These are phyloP conservation scores for Tricladium varicosporioides DNA, from an alignment of 2,329 filamentous ascomycete species.

Conservation along the genomic window DNA sequence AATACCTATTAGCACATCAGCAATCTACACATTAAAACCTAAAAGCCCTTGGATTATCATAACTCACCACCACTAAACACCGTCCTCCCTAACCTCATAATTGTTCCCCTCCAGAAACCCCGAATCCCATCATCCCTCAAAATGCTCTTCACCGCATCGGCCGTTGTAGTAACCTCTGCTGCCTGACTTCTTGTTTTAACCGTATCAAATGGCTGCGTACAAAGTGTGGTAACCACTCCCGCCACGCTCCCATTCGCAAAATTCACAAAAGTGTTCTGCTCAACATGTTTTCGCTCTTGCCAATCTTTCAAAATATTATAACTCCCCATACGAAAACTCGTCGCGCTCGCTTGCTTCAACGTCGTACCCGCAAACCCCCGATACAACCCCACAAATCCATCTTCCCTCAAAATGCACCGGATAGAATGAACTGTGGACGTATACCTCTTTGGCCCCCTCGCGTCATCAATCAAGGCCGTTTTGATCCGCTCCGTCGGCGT, in stretches of 20 bases:
- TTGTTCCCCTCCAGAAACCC: slow-evolving; percentile 66
- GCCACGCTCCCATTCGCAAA: slow-evolving; percentile 62
- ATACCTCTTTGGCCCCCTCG: slow-evolving; percentile 25
- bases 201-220: slow-evolving; percentile 60
- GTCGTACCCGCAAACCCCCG: slow-evolving; percentile 45
- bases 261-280: slow-evolving; percentile 47
- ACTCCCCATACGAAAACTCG: slow-evolving; percentile 46
- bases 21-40: no score
- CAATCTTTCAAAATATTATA: slow-evolving; percentile 49
- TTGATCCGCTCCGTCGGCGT: slow-evolving; percentile 69
- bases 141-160: slow-evolving; percentile 54
- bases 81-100: slow-evolving; percentile 63
- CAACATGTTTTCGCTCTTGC: slow-evolving; percentile 36
- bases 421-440: slow-evolving; percentile 35
- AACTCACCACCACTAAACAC: slow-evolving; percentile 58
- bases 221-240: slow-evolving; percentile 57
- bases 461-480: slow-evolving; percentile 50
- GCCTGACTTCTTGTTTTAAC: slow-evolving; percentile 64
- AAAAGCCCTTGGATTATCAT: no score
- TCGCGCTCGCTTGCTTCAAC: slow-evolving; percentile 47
- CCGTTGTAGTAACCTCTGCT: slow-evolving; percentile 54
- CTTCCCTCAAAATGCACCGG: slow-evolving; percentile 36
- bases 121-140: slow-evolving; percentile 54
- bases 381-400: slow-evolving; percentile 43
- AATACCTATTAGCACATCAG: slow-evolving; percentile 9